phyloP scores from a whole-genome alignment of 306 rosid genomes.

The Clitoria ternatea region DNA sequence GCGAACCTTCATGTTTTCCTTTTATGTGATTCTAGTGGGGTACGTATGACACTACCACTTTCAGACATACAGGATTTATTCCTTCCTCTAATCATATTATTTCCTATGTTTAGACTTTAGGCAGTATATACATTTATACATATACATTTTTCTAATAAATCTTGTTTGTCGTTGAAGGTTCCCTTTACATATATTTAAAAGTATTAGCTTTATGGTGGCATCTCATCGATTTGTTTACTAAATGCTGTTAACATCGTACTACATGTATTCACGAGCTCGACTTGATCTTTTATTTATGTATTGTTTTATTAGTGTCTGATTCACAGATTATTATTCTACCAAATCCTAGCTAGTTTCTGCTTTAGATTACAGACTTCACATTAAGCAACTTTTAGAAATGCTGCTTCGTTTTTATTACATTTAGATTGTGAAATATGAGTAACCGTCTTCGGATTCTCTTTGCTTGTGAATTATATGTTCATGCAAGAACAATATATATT shows the following conservation, averaged over 20 bases:
- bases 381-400: not conserved
- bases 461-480: not conserved
- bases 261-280: not conserved
- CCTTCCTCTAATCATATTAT: conserved; percentile 34
- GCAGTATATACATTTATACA: not conserved
- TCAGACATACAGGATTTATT: conserved; percentile 43
- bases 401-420: too few relatives aligned
- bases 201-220: conserved; percentile 18
- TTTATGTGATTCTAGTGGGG: conserved; percentile 45
- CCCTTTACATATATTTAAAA: not conserved
- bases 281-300: too few relatives aligned
- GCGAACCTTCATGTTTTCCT: conserved; percentile 24
- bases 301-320: not conserved
- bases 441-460: not conserved
- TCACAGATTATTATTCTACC: conserved; percentile 8
- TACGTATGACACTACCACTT: conserved; percentile 34
- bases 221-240: not conserved
- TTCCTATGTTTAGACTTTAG: conserved; percentile 16
- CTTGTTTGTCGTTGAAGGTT: not conserved
- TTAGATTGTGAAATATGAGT: not conserved
- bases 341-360: not conserved
- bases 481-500: not conserved
- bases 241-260: conserved; percentile 29
- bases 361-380: not conserved
- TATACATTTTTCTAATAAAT: not conserved